Base-by-base conservation (phyloP, 176 grass and related monocot genomes). In the Poa pratensis region DNA sequence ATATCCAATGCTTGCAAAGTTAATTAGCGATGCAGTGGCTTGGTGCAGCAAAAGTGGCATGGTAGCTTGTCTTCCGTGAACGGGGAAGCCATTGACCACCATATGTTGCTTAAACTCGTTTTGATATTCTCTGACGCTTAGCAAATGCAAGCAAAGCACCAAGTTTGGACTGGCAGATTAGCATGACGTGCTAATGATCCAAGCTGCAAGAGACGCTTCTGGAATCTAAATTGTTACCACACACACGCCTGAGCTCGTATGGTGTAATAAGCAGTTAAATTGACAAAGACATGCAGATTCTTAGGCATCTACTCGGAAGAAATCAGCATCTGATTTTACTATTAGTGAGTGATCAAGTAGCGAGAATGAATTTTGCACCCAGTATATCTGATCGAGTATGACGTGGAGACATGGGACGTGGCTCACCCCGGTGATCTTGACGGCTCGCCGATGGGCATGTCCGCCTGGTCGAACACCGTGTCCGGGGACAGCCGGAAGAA, bases 341-440 rank as follows among this genome's bases (percentile, higher is more conserved):
- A 59, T 0, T 12, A 62, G 9, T 9, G 12, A 65, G 15, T 39
- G 32, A 39, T 45, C 69, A 24, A 26, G 66, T 20, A 68, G 27
- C 9, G 18, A 16, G 7, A 27, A 50, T 2, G 35, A 37, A 37
- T 37, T 42, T 43, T 43, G 2, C 30, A 32, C 30, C 30, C 30
- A 32, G 30, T 32, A 1, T 42, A 42, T 42, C 7, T 42, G 40
- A 42, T 42, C 40, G 40, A 40, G 37, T 40, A 7, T 40, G 37
- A 40, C 37, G 34, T 1, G 40, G 40, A 42, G 28, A 65, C 49
- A 3, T 18, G 27, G 13, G 37, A 76, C 15, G 61, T 1, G 83
- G 71, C 46, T 90, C 79, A 98, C 96, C 91, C 93, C 96, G 39
- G 85, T 94, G 83, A 98, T 98, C 87, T 98, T 98, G 75, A 95